A percentile compares a stretch with the other conserved stretches of the same genome.
Evolutionary conservation across 78 protist species (phyloP).

Genomic region (Acrasis kona): DNA sequence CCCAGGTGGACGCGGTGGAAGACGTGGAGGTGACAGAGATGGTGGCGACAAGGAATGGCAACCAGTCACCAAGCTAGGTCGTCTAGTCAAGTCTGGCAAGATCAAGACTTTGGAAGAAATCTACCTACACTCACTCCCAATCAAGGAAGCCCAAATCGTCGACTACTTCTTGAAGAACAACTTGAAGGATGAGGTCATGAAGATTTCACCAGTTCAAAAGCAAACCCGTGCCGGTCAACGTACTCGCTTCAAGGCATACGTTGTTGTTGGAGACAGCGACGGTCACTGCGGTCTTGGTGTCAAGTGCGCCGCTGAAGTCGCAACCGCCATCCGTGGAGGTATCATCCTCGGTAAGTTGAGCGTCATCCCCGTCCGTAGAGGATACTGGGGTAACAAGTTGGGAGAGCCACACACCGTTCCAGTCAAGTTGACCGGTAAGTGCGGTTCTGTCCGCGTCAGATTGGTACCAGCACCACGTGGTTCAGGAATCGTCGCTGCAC

Average conservation of each 20-base stretch:
- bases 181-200: slow-evolving; percentile 97
- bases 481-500: slow-evolving; percentile 98
- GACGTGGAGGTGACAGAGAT: slow-evolving; percentile 49
- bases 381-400: slow-evolving; percentile 99
- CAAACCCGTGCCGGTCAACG: slow-evolving; percentile 99
- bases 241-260: slow-evolving; percentile 98
- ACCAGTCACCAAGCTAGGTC: slow-evolving; percentile 99
- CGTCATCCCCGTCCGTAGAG: slow-evolving; percentile 97
- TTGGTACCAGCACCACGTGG: slow-evolving; percentile 99
- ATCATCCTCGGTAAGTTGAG: slow-evolving; percentile 90
- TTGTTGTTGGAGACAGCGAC: slow-evolving; percentile 85
- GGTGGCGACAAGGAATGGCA: slow-evolving; percentile 78
- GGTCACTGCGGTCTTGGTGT: slow-evolving; percentile 99
- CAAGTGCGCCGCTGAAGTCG: slow-evolving; percentile 97
- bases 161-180: slow-evolving; percentile 69
- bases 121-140: slow-evolving; percentile 96
- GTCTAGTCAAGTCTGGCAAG: slow-evolving; percentile 92
- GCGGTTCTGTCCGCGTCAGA: slow-evolving; percentile 97
- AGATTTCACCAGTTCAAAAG: slow-evolving; percentile 99
- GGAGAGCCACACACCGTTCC: slow-evolving; percentile 99
- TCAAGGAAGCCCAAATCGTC: slow-evolving; percentile 98
- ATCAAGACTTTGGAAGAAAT: slow-evolving; percentile 91
- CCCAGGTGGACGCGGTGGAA: slow-evolving; percentile 69
- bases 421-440: slow-evolving; percentile 96
- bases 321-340: slow-evolving; percentile 98